Percentiles rank a stretch among this genome's conserved stretches.
Conservation (phyloP, 1,284 basidiomycete species). For the Puccinia novopanici region DNA sequence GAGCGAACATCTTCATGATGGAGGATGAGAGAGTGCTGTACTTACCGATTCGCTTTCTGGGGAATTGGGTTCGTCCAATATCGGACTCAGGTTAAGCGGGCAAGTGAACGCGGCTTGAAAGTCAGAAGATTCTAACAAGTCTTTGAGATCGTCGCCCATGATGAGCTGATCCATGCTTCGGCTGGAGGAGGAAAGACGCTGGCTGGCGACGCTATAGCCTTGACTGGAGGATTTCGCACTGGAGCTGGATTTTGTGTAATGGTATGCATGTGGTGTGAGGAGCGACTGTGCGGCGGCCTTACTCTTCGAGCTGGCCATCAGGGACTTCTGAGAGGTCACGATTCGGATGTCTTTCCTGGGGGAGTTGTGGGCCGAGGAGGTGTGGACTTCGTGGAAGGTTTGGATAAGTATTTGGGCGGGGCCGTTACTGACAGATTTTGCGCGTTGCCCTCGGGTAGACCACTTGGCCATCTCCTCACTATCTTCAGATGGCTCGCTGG, state of each 20-base stretch:
- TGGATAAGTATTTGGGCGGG: constrained; percentile 13
- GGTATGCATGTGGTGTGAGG: constrained; percentile 21
- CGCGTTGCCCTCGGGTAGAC: constrained; percentile 1
- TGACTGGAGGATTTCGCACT: constrained; percentile 8
- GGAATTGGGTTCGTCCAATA: constrained; percentile 24
- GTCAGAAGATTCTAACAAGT: background rate
- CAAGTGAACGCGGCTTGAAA: constrained; percentile 13
- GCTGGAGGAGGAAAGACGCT: constrained; percentile 22
- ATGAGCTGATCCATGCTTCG: constrained; percentile 34
- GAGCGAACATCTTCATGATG: background rate
- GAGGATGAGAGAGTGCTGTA: too few species aligned
- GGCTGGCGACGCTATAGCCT: constrained; percentile 13
- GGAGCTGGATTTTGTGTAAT: background rate
- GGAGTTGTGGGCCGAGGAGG: background rate
- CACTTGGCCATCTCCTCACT: background rate
- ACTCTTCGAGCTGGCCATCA: background rate
- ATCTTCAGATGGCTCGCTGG: constrained; percentile 7
- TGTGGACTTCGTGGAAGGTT: constrained; percentile 10
- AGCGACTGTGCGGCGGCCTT: background rate
- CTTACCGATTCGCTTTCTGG: constrained; percentile 31
- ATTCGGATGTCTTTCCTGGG: constrained; percentile 8
- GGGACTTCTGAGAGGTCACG: background rate
- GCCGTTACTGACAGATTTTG: background rate
- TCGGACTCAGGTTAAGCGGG: constrained; percentile 11
- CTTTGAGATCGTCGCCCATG: constrained; percentile 12